A percentile compares a stretch with the other conserved stretches of the same genome.
Evolutionary conservation across 1,284 basidiomycete genomes (phyloP).

Genomic region (Heterobasidion irregulare): DNA sequence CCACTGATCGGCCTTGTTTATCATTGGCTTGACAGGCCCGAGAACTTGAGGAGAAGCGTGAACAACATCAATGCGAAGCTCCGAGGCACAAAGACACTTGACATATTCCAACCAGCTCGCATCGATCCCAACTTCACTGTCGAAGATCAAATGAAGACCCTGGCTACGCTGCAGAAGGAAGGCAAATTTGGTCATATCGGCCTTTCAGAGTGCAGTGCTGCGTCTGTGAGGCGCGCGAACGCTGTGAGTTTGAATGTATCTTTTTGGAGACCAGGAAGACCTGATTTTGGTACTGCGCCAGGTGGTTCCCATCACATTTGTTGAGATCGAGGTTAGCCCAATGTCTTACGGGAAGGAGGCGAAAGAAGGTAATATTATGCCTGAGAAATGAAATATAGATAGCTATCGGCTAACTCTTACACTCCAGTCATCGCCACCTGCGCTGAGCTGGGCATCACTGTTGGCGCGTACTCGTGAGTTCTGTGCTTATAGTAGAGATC

Average conservation of each 20-base stretch:
- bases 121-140: conserved; percentile 5
- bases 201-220: conserved; percentile 28
- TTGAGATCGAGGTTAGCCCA: conserved; percentile 46
- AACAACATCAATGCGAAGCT: conserved; percentile 18
- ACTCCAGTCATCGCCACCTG: conserved; percentile 24
- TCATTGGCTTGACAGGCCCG: conserved; percentile 14
- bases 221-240: conserved; percentile 22
- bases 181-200: conserved; percentile 31
- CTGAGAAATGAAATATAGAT: not conserved
- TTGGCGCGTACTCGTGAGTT: conserved; percentile 18
- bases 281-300: conserved; percentile 7
- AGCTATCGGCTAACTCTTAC: conserved; percentile 18
- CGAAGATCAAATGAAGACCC: not conserved
- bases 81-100: conserved; percentile 23
- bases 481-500: no score
- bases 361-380: conserved; percentile 21
- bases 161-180: conserved; percentile 12
- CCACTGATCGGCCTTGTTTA: not conserved
- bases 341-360: conserved; percentile 40
- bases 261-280: not conserved
- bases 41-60: conserved; percentile 24
- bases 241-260: not conserved
- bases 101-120: conserved; percentile 24
- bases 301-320: conserved; percentile 35
- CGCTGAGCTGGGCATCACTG: conserved; percentile 37